Evolutionary conservation across 371 early-diverging fungal species (phyloP), one percentile per base, ranked within the genome.

Genomic region (Zychaea mexicana): DNA sequence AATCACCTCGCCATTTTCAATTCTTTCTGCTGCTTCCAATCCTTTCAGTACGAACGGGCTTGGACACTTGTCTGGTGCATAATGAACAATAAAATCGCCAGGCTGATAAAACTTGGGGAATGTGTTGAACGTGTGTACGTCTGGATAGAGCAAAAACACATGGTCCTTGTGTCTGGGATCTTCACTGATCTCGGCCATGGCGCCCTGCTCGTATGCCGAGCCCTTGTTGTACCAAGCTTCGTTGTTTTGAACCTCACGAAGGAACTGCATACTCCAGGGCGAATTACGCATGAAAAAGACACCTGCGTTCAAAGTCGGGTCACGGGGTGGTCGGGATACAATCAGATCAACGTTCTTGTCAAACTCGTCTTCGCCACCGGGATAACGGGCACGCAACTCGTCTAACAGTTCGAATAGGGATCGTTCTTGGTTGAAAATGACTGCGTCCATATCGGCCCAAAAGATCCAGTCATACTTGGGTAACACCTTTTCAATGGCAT

Each of bases 401-500:
- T 68, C 68, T 9, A 85, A 60, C 31, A 85, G 63, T 15, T 70
- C 65, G 54, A 83, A 73, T 0, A 84, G 63, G 5, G 83, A 76
- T 27, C 65, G 64, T 26, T 77, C 67, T 19, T 73, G 61, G 69
- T 88, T 74, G 63, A 82, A 77, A 21, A 88, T 76, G 15, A 88
- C 81, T 5, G 87, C 85, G 63, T 88, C 87, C 86, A 87, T 87
- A 65, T 88, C 89, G 71, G 85, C 69, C 89, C 89, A 88, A 30
- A 88, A 79, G 9, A 88, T 49, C 89, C 89, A 88, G 28, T 88
- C 85, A 60, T 88, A 88, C 38, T 84, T 79, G 3, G 87, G 89
- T 15, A 88, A 56, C 9, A 77, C 71, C 60, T 87, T 88, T 69
- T 88, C 84, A 12, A 88, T 73, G 10, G 73, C 83, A 57, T 85